Percentiles rank a stretch among this genome's conserved stretches.
These are phyloP conservation scores for Tolypocladium ophioglossoides DNA, from an alignment of 2,329 filamentous ascomycete genomes.

Conservation along the genomic window DNA sequence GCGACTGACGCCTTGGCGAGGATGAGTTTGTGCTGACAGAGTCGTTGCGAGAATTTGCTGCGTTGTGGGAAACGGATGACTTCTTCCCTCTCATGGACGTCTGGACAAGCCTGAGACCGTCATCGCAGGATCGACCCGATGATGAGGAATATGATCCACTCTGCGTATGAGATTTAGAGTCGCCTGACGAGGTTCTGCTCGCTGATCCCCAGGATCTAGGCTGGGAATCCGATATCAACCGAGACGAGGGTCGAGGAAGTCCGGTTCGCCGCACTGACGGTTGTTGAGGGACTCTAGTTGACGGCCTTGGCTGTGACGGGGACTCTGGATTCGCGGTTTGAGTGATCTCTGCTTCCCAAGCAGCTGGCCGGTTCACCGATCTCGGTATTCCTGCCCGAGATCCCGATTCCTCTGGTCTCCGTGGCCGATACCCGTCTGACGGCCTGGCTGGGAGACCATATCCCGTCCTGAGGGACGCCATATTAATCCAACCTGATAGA, in stretches of 20 bases:
- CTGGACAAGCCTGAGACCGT: background rate
- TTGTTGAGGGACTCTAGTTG: conserved; percentile 13
- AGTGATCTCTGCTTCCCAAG: conserved; percentile 10
- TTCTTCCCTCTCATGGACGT: conserved; percentile 24
- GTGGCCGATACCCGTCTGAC: conserved; percentile 22
- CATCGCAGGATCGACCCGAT: conserved; percentile 22
- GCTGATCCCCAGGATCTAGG: conserved; percentile 31
- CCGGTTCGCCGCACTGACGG: conserved; percentile 11
- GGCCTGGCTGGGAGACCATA: conserved; percentile 30
- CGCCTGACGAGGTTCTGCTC: conserved; percentile 20
- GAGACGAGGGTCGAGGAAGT: conserved; percentile 11
- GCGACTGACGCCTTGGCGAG: conserved; percentile 29
- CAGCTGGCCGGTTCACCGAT: conserved; percentile 10
- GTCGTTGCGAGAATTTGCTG: conserved; percentile 16
- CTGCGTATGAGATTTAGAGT: conserved; percentile 18
- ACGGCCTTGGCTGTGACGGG: conserved; percentile 7
- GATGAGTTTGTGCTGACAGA: conserved; percentile 22
- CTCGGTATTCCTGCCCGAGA: conserved; percentile 11
- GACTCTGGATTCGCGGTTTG: conserved; percentile 8
- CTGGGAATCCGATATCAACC: conserved; percentile 25
- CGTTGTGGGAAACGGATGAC: conserved; percentile 22
- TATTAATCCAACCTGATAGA: conserved; percentile 19
- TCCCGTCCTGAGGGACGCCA: conserved; percentile 31
- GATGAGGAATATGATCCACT: conserved; percentile 22
- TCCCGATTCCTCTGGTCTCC: conserved; percentile 13